Base-by-base conservation (phyloP, 306 rosid genomes). In the Acacia crassicarpa region DNA sequence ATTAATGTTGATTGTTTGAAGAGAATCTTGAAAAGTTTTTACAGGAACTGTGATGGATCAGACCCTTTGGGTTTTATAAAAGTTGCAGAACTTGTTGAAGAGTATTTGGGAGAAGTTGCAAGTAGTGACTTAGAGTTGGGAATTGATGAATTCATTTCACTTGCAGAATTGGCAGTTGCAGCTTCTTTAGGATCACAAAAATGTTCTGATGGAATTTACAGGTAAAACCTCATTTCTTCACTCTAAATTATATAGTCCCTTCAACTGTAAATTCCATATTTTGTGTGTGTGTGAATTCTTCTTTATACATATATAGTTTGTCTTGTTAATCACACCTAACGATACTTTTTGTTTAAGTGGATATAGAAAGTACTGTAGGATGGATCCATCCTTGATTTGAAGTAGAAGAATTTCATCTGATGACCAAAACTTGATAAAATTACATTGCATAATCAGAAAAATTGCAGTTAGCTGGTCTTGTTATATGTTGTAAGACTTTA, bases 11-110 rank as follows among this genome's bases (percentile, higher is more conserved):
- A 81, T 6, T 85, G 87, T n/a, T 72, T 91, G 45, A 84, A 53
- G 62, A 80, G 90, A 58, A 80, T 89, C 10, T 43, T 85, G 74
- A 84, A 84, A 51, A 73, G 77, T 67, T 91, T 89, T 85, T 89
- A 82, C 65, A 66, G 67, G 33, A 83, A 51, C 38, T 84, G 53
- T 62, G 13, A 67, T 8, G 58, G 70, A 20, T 80, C 89, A 0
- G 74, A 88, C 68, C 10, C 84, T 13, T 75, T 85, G 3, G 85
- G 80, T 19, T 49, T 88, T 17, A 30, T 74, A 9, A 71, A 54
- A 8, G 91, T 87, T 54, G 92, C 92, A 2, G 82, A 84, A 65
- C 89, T 91, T 46, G 59, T 89, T 10, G 92, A 91, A 46, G 88
- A 84, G 8, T 87, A 87, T 44, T 63, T 91, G 72, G 83, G 69